Evolutionary conservation across 352 stramenopile species (phyloP), one percentile per base, ranked within the genome.

Genomic region (Thraustochytrium striatum): DNA sequence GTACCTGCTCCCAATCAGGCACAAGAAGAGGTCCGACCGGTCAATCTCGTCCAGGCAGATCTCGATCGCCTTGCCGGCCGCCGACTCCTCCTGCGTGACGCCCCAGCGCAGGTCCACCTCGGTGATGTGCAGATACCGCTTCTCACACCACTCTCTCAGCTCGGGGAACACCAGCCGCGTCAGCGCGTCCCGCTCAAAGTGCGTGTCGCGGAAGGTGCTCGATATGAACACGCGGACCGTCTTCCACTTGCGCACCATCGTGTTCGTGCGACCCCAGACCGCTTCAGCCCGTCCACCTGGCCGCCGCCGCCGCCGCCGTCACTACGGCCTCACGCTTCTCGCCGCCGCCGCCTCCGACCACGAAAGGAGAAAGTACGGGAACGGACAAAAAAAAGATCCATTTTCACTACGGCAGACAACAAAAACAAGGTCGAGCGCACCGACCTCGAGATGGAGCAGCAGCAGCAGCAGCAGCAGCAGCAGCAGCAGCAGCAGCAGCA

Each of bases 91-190:
- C 8, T 43, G 16, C 5, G 80, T 83, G 11, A 83, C 61, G n/a
- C 80, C 80, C 80, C 80, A 83, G 2, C 80, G 57, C 52, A 83
- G 50, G 65, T 83, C 80, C 2, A 83, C 68, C 55, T 79, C 69
- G 69, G 69, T 79, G 30, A 79, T 61, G 38, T 79, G 69, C 13
- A 83, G 32, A n/a, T 59, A 78, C 7, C 78, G 73, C 21, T 57
- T 21, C 41, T 83, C 70, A 41, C 41, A 73, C 35, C 25, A 65
- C 36, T 72, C 21, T 7, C 78, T 72, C 3, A 83, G 57, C 44
- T 81, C 73, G 2, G 80, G 80, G 50, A 83, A 83, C 3, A 83
- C 79, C 41, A 61, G 41, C 30, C 78, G 16, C 25, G 72, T 83
- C 13, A 83, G 58, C 69, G 78, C 72, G 33, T 83, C 80, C 2